Base-by-base conservation (phyloP, 2,329 filamentous ascomycete species). In the Aspergillus sp. region DNA sequence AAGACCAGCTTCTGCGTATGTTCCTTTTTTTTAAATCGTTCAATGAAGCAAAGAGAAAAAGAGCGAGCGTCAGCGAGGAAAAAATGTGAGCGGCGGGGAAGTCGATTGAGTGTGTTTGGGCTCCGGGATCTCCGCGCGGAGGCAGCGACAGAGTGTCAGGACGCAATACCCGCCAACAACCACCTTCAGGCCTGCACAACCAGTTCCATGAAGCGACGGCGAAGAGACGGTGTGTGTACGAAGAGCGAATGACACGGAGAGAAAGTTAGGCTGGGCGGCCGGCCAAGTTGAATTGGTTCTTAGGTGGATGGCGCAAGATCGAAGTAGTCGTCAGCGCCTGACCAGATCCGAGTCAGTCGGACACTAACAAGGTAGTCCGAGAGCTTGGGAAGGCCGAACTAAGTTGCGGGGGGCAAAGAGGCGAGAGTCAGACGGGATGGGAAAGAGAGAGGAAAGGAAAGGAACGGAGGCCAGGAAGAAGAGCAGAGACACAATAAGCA, bases 141-240 rank as follows among this genome's bases (percentile, higher is more conserved):
- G 56, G 63, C 53, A 58, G 59, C 52, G 55, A 62, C 54, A 45
- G 52, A 52, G 56, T 62, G 57, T 59, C 57, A 57, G 57, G 57
- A 56, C 4, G 36, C 24, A 47, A 48, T n/a, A 48, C 44, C 57
- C 56, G 62, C 58, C 57, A 62, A 63, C 12, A 54, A 57, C 26
- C 4, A 30, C 26, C 26, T 30, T 52, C 59, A 58, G 56, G 42
- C 43, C 43, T 59, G 57, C 50, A 48, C 53, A 53, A 49, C 54
- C 36, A 50, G 49, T 57, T 57, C 60, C 59, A 64, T 64, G 57
- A 43, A 58, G 55, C 26, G 44, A 48, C 30, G 41, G n/a, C 30
- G 22, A 45, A 47, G 12, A 32, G 17, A 48, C 36, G 15, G 42
- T 15, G 44, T 38, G 50, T 41, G 45, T 24, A 17, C 42, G 48